These are phyloP conservation scores for Trichoderma sp. DNA, from an alignment of 2,329 filamentous ascomycete genomes.

Conservation along the genomic window DNA sequence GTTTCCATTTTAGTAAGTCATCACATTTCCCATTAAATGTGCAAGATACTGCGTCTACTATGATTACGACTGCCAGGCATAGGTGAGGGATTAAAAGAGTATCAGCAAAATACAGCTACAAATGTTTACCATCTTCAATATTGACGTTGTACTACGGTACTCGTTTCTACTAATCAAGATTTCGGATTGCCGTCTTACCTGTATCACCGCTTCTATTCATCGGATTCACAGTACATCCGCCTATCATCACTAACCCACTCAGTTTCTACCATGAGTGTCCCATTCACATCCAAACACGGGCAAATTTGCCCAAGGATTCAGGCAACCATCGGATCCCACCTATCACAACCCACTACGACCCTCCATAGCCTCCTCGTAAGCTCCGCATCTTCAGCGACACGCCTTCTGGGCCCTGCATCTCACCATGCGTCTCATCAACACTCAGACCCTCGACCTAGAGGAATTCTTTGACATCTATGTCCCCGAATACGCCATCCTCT, in stretches of 20 bases:
- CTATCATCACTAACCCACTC: not conserved
- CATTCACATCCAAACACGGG: not conserved
- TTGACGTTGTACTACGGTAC: not conserved
- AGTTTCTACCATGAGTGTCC: not conserved
- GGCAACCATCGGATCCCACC: not conserved
- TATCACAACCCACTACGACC: not conserved
- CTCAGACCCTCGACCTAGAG: not conserved
- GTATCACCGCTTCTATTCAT: not conserved
- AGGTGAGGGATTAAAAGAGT: not conserved
- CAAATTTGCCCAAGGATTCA: not conserved
- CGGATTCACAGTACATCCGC: not conserved
- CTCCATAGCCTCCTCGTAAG: not conserved
- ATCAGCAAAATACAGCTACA: not conserved
- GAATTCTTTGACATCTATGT: constrained; percentile 1
- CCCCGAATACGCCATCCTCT: not conserved
- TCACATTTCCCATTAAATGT: not conserved
- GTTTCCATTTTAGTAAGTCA: not conserved
- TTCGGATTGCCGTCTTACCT: not conserved
- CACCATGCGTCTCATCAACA: constrained; percentile 7
- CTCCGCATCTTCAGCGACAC: not conserved
- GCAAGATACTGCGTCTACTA: not conserved
- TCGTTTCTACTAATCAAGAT: not conserved
- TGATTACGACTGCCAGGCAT: too few species aligned
- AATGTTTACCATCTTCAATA: not conserved
- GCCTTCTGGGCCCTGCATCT: not conserved